These are phyloP conservation scores for Allium cepa DNA, from an alignment of 106 monocot genomes.

Conservation along the genomic window DNA sequence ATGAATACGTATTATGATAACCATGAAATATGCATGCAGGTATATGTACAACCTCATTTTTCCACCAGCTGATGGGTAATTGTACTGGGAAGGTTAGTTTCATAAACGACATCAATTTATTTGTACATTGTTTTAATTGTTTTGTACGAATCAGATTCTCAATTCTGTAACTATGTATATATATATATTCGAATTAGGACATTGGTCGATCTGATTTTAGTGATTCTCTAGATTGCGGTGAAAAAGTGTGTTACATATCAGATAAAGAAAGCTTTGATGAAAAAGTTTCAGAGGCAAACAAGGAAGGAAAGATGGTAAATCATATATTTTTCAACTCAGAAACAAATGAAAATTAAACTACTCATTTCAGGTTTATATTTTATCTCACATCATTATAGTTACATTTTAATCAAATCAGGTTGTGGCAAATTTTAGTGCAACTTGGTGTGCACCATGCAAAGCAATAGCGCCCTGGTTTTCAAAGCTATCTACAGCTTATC, in stretches of 20 bases:
- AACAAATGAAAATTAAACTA: too few species aligned
- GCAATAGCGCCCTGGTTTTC: conserved; percentile 12
- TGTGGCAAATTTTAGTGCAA: conserved; percentile 19
- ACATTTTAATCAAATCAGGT: conserved; percentile 2
- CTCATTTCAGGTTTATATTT: neutral
- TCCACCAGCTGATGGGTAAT: conserved; percentile 1
- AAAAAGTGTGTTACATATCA: conserved; percentile 22
- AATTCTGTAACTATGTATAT: neutral
- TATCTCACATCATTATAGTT: neutral
- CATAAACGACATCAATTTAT: neutral
- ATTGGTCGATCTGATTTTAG: neutral
- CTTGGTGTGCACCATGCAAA: conserved; percentile 36
- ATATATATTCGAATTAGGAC: neutral
- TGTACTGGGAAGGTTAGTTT: conserved; percentile 5
- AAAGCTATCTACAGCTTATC: conserved; percentile 20
- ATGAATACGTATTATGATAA: too few species aligned
- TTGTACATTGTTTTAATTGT: neutral
- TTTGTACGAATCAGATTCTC: neutral
- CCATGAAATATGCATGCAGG: too few species aligned
- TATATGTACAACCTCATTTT: too few species aligned
- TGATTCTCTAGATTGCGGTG: conserved; percentile 15
- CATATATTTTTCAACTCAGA: neutral
- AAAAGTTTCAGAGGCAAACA: conserved; percentile 19
- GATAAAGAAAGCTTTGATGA: conserved; percentile 17
- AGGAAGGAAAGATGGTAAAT: conserved; percentile 23